Evolutionary conservation across 2,329 filamentous ascomycete genomes (phyloP), one percentile per base, ranked within the genome.

Genomic region (Chaetomiaceae sp.): DNA sequence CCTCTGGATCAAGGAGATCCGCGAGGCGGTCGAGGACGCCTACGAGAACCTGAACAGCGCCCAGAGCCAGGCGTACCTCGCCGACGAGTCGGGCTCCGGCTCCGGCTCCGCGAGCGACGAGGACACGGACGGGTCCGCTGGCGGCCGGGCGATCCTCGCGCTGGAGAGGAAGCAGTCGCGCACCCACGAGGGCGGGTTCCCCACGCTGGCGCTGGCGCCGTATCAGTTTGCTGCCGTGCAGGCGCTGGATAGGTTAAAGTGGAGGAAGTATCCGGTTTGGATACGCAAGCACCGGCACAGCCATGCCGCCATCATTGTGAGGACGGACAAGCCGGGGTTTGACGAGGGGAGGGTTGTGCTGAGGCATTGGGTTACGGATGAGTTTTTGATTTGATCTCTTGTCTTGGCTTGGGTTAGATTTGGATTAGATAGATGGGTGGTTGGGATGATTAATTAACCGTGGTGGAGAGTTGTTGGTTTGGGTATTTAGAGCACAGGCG

Each of bases 251-350:
- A 66, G 68, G n/a, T 66, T 85, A 2, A 75, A 77, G 4, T 86
- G 81, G 79, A 74, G 76, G 43, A 87, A 85, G 66, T 85, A 81
- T 59, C 81, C 78, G 1, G 81, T 91, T 3, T 85, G 86, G 71
- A 91, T 94, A 34, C 86, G 87, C 58, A 87, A 90, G 5, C 78
- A 83, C 50, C 73, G 77, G n/a, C 89, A 96, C 66, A 89, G 82
- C 55, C 92, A 97, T 69, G 92, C 91, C 0, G 91, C 91, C 3
- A 95, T 97, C 43, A 89, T 97, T 58, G 84, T 95, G 32, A 80
- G 92, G 33, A 81, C 76, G 53, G 81, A 86, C 34, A 84, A 82
- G 65, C 73, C 78, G 47, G 72, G 69, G 0, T 95, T 90, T 62
- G 75, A 79, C 2, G 91, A 97, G 69, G 92, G 92, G 0, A 81